Conservation (phyloP, 2,329 filamentous ascomycete genomes). For the Thielaviopsis euricoi region DNA sequence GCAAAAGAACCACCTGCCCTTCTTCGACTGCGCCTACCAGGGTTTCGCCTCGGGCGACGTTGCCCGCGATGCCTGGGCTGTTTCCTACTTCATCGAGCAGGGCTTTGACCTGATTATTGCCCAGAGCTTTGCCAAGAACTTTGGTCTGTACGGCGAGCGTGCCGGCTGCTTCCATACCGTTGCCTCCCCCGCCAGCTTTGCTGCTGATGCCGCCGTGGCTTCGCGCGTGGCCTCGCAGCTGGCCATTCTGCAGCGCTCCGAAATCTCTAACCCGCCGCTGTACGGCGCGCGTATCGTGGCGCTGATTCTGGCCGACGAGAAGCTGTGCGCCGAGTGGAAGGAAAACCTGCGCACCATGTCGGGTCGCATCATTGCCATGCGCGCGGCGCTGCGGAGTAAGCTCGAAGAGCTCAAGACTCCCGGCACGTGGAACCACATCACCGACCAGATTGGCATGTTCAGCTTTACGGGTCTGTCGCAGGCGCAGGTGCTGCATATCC, state of each 20-base stretch:
- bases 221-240: slow-evolving; percentile 69
- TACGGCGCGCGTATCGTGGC: slow-evolving; percentile 85
- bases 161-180: slow-evolving; percentile 94
- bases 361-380: slow-evolving; percentile 87
- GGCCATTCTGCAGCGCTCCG: slow-evolving; percentile 83
- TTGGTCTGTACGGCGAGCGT: slow-evolving; percentile 91
- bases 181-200: slow-evolving; percentile 43
- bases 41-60: slow-evolving; percentile 91
- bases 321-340: slow-evolving; percentile 82
- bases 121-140: slow-evolving; percentile 96
- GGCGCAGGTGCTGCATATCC: slow-evolving; percentile 54
- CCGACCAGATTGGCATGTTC: slow-evolving; percentile 99
- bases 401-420: slow-evolving; percentile 76
- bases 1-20: slow-evolving; percentile 76
- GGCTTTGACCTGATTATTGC: slow-evolving; percentile 79
- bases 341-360: slow-evolving; percentile 86
- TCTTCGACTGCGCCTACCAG: slow-evolving; percentile 97
- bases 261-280: slow-evolving; percentile 92
- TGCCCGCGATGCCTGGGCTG: slow-evolving; percentile 70
- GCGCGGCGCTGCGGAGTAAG: slow-evolving; percentile 57
- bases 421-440: slow-evolving; percentile 92
- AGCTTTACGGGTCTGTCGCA: slow-evolving; percentile 73
- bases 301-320: slow-evolving; percentile 64
- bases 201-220: slow-evolving; percentile 39
- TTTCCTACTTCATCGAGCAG: slow-evolving; percentile 84